Base-by-base conservation (phyloP, 768 basidiomycete genomes). In the Calvatia gigantea region DNA sequence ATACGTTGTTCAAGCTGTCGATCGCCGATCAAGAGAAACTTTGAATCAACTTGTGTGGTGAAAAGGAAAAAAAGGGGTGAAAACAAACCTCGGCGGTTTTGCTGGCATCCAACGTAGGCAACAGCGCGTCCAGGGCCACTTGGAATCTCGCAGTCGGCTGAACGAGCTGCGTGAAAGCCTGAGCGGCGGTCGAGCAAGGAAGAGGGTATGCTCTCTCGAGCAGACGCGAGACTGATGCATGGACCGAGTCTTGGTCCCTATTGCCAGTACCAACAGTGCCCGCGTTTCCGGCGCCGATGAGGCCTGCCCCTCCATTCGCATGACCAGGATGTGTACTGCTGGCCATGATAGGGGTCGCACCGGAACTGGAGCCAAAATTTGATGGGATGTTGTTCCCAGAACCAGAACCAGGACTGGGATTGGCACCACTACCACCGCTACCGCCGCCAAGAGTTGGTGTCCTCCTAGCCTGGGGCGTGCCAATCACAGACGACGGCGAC, bases 141-240 rank as follows among this genome's bases (percentile, higher is more conserved):
- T 90, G 88, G 71, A 91, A 91, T 60, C 88, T 82, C 71, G 86
- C 79, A 48, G 81, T 83, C 19, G 85, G 84, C 67, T 86, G 87
- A 19, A 91, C 86, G 56, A 89, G 80, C 68, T 89, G 86, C 32
- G 77, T 72, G 68, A 89, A 91, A 0, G 87, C 85, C 64, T 86
- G 82, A 39, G 86, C 85, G 6, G 85, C 88, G 14, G 86, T 84
- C 51, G 87, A 89, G 71, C 89, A 91, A 38, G 89, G 87, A 56
- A 88, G 72, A 58, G 82, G 75, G 69, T 82, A 82, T 7, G 86
- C 87, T 67, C 77, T 78, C 29, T 80, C 73, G 59, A 91, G 76
- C 38, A 91, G 75, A 64, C 88, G 85, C 61, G 73, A 75, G 53
- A 91, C 85, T 41, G 87, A 86, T 46, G 85, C 77, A 59, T 80